Conservation (phyloP, 148 eudicot genomes). For the Rhododendron molle region DNA sequence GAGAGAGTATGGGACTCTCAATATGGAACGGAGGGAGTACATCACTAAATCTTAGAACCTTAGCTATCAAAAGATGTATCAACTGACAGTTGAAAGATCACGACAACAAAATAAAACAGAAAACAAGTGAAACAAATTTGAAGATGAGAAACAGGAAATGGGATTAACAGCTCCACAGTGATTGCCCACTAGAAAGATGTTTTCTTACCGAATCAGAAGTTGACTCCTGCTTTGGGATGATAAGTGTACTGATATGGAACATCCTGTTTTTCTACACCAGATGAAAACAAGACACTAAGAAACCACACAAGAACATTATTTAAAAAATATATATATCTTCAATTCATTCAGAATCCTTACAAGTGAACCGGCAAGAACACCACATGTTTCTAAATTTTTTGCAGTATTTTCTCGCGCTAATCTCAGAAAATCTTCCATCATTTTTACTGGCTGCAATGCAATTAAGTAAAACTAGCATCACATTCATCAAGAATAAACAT, state of each 20-base stretch:
- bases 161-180: neutral
- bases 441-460: slow-evolving; percentile 74
- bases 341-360: slow-evolving; percentile 28
- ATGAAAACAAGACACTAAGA: slow-evolving; percentile 12
- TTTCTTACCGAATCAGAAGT: slow-evolving; percentile 91
- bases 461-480: slow-evolving; percentile 14
- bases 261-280: slow-evolving; percentile 82
- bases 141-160: neutral
- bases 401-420: slow-evolving; percentile 76
- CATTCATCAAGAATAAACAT: slow-evolving; percentile 1
- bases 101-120: neutral
- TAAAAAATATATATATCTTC: neutral
- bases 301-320: neutral
- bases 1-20: too few species aligned
- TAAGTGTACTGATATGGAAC: slow-evolving; percentile 81
- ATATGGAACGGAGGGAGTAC: too few species aligned
- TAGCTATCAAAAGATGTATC: neutral
- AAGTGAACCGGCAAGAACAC: slow-evolving; percentile 93
- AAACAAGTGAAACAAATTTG: neutral
- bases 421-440: slow-evolving; percentile 90
- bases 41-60: neutral
- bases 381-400: slow-evolving; percentile 92
- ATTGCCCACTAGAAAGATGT: neutral
- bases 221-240: slow-evolving; percentile 95
- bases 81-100: neutral